Evolutionary conservation across 768 basidiomycete species (phyloP), one percentile per base, ranked within the genome.

Genomic region (Rhodotorula taiwanensis): DNA sequence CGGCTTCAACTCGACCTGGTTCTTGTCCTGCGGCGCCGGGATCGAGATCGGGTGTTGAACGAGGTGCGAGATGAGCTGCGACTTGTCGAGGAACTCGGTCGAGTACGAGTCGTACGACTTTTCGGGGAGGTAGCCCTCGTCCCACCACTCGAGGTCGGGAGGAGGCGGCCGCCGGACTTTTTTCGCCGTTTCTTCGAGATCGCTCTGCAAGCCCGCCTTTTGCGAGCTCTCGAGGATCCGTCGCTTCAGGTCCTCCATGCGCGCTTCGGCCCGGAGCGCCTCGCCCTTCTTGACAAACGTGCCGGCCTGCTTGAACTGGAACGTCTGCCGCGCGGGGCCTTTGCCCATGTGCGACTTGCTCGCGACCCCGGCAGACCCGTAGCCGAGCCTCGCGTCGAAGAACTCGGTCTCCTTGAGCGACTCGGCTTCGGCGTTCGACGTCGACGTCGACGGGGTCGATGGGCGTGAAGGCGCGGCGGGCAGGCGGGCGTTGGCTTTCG

Each of bases 11-110:
- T 79, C 80, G 8, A 81, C 79, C 73, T 86, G 84, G 74, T 83
- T 85, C 79, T 90, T 90, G 66, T 94, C 92, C 25, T 83, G 84
- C 16, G 89, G 89, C 5, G 87, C 88, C 51, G 90, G 90, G 60
- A 99, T 92, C 15, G 89, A 89, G 64, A 99, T 97, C 18, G 95
- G 95, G 74, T 98, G 94, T 75, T 98, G 95, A 53, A 98, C 84
- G 72, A 93, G 92, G 43, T 88, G 81, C 23, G 87, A 89, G 62
- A 98, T 86, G 0, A 89, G 87, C 6, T 52, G 80, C 78, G 52
- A 85, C 70, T 33, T 84, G 36, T 63, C 61, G 59, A 62, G 61
- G 31, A 56, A 50, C 25, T 58, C 50, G 27, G 36, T 23, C 42
- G 55, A 44, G 25, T 58, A 31, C 25, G 64, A 58, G 49, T 83